Evolutionary conservation across 2,329 filamentous ascomycete species (phyloP).

Genomic region (Microsporum audouinii): DNA sequence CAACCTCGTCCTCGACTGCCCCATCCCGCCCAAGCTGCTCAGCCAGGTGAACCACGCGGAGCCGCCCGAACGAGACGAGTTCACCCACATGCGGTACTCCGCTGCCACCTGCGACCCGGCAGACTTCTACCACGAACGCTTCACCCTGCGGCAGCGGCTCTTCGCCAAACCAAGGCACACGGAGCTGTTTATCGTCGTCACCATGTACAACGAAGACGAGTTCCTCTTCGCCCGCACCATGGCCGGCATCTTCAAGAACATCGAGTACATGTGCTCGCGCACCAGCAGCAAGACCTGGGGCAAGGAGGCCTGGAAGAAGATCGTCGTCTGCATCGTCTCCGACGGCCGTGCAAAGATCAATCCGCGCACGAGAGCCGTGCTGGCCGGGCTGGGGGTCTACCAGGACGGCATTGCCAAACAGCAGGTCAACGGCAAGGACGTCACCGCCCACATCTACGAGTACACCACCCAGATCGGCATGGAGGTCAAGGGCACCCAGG

Average conservation of each 20-base stretch:
- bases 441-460: constrained; percentile 95
- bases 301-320: constrained; percentile 98
- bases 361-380: constrained; percentile 70
- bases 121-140: constrained; percentile 78
- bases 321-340: constrained; percentile 94
- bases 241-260: constrained; percentile 96
- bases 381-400: constrained; percentile 91
- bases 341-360: constrained; percentile 98
- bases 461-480: constrained; percentile 53
- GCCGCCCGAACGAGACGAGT: constrained; percentile 67
- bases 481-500: constrained; percentile 79
- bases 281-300: constrained; percentile 96
- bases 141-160: constrained; percentile 79
- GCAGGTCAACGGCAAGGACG: constrained; percentile 90
- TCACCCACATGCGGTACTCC: constrained; percentile 73
- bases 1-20: constrained; percentile 93
- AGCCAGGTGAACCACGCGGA: constrained; percentile 76
- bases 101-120: constrained; percentile 88
- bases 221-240: constrained; percentile 90
- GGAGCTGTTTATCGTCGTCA: constrained; percentile 90
- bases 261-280: constrained; percentile 93
- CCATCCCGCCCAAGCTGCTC: constrained; percentile 76
- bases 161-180: constrained; percentile 89
- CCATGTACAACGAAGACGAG: constrained; percentile 99
- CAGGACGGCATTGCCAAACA: constrained; percentile 98